Evolutionary conservation across 495 filamentous ascomycete species (phyloP).

Genomic region (Hypoxylon lienhwacheense): DNA sequence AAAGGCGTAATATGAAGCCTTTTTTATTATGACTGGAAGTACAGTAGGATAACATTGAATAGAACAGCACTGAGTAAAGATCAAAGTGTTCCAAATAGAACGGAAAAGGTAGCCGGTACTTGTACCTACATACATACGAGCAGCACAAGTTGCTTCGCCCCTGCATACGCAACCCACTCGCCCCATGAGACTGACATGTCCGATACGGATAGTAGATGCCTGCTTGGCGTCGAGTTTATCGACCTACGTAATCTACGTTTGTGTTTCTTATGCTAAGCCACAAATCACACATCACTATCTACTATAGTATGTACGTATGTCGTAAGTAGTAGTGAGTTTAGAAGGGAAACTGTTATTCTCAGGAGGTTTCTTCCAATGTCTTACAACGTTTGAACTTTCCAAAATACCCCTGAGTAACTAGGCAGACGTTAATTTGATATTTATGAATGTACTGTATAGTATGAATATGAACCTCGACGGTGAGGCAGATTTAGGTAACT

Average conservation of each 20-base stretch:
- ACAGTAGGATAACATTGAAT: too few relatives aligned
- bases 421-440: too few relatives aligned
- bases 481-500: constrained; percentile 10
- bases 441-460: too few relatives aligned
- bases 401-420: too few relatives aligned
- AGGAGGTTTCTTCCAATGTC: too few relatives aligned
- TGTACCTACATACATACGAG: too few relatives aligned
- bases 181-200: constrained; percentile 32
- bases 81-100: background rate
- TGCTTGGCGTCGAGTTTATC: constrained; percentile 37
- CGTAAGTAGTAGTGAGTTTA: too few relatives aligned
- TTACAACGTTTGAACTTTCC: too few relatives aligned
- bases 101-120: constrained; percentile 1
- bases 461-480: background rate
- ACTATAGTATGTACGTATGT: too few relatives aligned
- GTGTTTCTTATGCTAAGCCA: constrained; percentile 9
- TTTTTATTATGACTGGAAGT: too few relatives aligned
- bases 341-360: too few relatives aligned
- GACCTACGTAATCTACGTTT: constrained; percentile 21
- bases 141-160: constrained; percentile 27
- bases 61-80: background rate
- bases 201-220: constrained; percentile 35
- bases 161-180: constrained; percentile 41
- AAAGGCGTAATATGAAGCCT: too few relatives aligned
- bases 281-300: background rate